Evolutionary conservation across 1,284 basidiomycete genomes (phyloP), one percentile per base, ranked within the genome.

Genomic region (Papiliotrema flavescens): DNA sequence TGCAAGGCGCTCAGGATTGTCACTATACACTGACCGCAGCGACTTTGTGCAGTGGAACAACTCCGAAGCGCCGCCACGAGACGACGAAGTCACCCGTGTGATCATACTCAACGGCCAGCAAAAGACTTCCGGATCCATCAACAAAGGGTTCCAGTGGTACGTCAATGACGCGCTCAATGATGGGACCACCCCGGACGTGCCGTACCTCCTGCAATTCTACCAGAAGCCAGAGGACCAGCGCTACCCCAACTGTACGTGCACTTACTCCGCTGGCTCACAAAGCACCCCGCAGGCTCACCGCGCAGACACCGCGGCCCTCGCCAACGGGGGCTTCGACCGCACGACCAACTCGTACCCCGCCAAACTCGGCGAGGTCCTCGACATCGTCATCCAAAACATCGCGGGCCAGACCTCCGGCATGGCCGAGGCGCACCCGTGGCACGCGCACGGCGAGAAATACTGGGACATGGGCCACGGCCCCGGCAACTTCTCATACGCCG

Each of bases 351-450:
- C 43, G 6, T 54, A 57, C 37, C 53, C 53, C 5, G 56, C 53
- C 11, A 49, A 54, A 35, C 14, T 51, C 24, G 56, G 53, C 2
- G 56, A 57, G 43, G 48, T 57, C 5, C 39, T 57, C 14, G 53
- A 54, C 23, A 47, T 57, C 47, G 53, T 57, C n/a, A 44, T 59
- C 3, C 49, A 47, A 34, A 54, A 49, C 23, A 37, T 32, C 15
- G 46, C 55, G 17, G 51, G 55, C 3, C 45, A 26, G 15, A 50
- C 49, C 9, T 23, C 45, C 17, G 54, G 54, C 13, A 35, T 52
- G 37, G 57, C 44, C 17, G 57, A 59, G 23, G 36, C 57, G 17
- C 57, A 59, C 35, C 53, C 57, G 19, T 59, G 53, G 53, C 57
- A 59, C 42, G 22, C 40, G 9, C 57, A 59, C 28, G 57, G 57